Conservation (phyloP, 129 eudicot species). For the Ambrosia trifida region DNA sequence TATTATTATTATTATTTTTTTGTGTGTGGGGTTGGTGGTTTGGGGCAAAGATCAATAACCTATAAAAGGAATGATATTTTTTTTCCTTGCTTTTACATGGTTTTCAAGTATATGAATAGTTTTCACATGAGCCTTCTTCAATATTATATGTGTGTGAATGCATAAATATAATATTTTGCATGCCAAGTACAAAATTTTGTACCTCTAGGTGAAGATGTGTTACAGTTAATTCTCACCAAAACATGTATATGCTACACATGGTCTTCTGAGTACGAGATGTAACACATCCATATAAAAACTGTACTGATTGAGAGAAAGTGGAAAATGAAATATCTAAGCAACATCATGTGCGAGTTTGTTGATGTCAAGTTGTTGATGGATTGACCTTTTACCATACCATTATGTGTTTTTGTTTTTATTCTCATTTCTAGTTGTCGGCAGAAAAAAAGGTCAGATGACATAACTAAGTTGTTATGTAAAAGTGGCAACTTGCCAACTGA, state of each 20-base stretch:
- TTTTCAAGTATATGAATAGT: too few species aligned
- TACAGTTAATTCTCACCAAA: neutral
- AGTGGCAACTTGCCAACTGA: neutral
- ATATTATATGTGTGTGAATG: too few species aligned
- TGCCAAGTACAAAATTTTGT: too few species aligned
- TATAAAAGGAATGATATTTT: too few species aligned
- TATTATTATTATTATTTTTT: too few species aligned
- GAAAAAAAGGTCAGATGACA: conserved; percentile 20
- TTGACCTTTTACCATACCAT: neutral
- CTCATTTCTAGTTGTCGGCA: conserved; percentile 26
- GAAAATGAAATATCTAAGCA: conserved; percentile 3
- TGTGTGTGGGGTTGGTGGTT: too few species aligned
- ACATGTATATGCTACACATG: neutral
- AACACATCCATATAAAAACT: neutral
- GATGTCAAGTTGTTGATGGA: conserved; percentile 4
- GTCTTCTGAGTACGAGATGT: neutral
- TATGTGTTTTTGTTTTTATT: conserved; percentile 1
- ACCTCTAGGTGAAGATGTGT: neutral
- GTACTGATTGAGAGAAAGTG: neutral
- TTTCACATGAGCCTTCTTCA: too few species aligned
- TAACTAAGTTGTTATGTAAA: neutral
- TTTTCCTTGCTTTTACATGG: too few species aligned
- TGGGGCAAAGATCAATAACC: too few species aligned
- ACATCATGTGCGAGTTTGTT: conserved; percentile 7
- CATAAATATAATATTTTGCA: too few species aligned